Base-by-base conservation (phyloP, 208 protist genomes). In the Trypanosoma theileri region DNA sequence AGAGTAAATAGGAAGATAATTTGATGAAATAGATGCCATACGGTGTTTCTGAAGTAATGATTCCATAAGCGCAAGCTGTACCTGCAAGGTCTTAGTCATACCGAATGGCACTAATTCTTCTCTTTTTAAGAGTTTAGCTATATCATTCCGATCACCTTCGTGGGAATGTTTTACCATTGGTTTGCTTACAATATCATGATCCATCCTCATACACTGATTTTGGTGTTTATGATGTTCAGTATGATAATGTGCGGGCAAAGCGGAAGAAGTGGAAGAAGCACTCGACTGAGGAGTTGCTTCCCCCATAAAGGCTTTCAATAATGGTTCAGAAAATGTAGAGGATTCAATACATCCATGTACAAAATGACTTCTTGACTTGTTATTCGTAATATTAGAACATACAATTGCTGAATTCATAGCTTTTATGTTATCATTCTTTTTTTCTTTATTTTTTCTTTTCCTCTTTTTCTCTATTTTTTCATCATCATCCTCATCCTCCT, bases 11-110 rank as follows among this genome's bases (percentile, higher is more conserved):
- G 44, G 45, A 28, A 70, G 55, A 46, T 41, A 44, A 56, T 70
- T 55, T 40, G 26, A n/a, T 14, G 65, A 31, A 40, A 9, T 14
- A 42, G 55, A 59, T 8, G 45, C 42, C 48, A 4, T 44, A 13
- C 31, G 53, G 65, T 70, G 46, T 44, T 62, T 70, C 14, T 55
- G 65, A 9, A 63, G 44, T 41, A 70, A 41, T n/a, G 19, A 0
- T 17, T 70, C 56, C 55, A 70, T 63, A 40, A 70, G 65, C 17
- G 56, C 26, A 51, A 70, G 55, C n/a, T 70, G 56, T n/a, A 46
- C 53, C 16, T 24, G 54, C 24, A 70, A 48, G 42, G 65, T 56
- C 14, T 70, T 42, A 13, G 44, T 55, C 26, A 70, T 31, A 54
- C 41, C 55, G 1, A 22, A 10, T 0, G 50, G 1, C 3, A 48